Base-by-base conservation (phyloP, 2,329 filamentous ascomycete species). In the Orbilia oligospora region DNA sequence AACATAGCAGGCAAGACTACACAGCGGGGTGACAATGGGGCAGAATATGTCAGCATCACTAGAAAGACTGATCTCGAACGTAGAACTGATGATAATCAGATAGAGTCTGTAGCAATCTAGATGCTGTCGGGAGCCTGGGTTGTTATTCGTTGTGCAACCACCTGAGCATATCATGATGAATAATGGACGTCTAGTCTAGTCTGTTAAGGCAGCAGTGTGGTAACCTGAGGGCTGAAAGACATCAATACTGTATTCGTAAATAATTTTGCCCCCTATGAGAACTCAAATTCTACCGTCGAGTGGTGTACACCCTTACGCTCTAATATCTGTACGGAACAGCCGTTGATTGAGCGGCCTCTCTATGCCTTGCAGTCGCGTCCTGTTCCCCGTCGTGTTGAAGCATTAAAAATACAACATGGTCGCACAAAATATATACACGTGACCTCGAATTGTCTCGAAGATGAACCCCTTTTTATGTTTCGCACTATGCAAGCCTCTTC, bases 381-480 rank as follows among this genome's bases (percentile, higher is more conserved):
- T 38, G 9, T 9, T 9, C 3, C 38, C 16, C 14, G 2, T 14
- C 12, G 51, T 18, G 51, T 55, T 55, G 51, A 14, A 30, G 22
- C 16, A 1, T 5, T 8, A 3, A 14, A 55, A 33, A 55, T 55
- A 55, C 27, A 55, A 55, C 51, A 55, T 33, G 24, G 51, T 55
- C 51, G 18, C 51, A 55, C 51, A 55, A n/a, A 18, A 24, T 33
- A 53, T 33, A 53, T 4, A 24, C 27, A 55, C 51, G 27, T 51
- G 48, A 27, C 3, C 51, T 18, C 4, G 18, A 27, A 24, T 9
- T 20, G n/a, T 5, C 16, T n/a, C 3, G 38, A 41, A 16, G 9
- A 38, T 30, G 36, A 38, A 38, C 38, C 6, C 18, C 49, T n/a
- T 30, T 27, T 53, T 53, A 27, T 53, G 12, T 27, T 27, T 8